A percentile compares a stretch with the other conserved stretches of the same genome.
Evolutionary conservation across 805 yeast species (phyloP).

Genomic region (Isabelozyma heimii): DNA sequence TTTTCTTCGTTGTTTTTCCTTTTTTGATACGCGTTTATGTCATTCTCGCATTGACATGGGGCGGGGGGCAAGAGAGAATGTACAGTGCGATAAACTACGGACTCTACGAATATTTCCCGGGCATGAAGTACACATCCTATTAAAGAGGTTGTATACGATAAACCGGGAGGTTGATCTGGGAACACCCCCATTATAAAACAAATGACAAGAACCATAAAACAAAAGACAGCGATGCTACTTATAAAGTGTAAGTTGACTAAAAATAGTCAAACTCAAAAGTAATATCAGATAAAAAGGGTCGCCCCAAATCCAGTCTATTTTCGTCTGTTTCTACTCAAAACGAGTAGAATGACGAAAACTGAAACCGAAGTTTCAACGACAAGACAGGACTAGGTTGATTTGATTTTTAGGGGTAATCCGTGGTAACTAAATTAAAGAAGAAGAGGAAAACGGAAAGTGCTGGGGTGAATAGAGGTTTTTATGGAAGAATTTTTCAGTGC

Average conservation of each 20-base stretch:
- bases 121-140: conserved; percentile 48
- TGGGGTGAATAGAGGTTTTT: neutral
- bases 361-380: conserved; percentile 14
- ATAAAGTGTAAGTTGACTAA: conserved; percentile 13
- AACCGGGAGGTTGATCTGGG: conserved; percentile 44
- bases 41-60: neutral
- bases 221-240: conserved; percentile 1
- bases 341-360: conserved; percentile 18
- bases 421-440: conserved; percentile 24
- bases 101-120: conserved; percentile 36
- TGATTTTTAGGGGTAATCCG: conserved; percentile 30
- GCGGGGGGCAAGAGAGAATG: neutral
- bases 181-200: conserved; percentile 26
- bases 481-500: neutral
- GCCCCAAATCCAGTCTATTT: conserved; percentile 5
- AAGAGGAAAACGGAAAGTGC: neutral
- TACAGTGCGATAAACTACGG: neutral
- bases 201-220: conserved; percentile 21
- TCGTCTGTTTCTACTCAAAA: conserved; percentile 12
- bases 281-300: conserved; percentile 7
- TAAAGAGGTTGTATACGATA: conserved; percentile 41
- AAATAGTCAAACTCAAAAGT: conserved; percentile 13
- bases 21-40: neutral
- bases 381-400: conserved; percentile 21
- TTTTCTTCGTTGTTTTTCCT: neutral